phyloP scores from a whole-genome alignment of 208 protist species.

The Trypanosoma avium region DNA sequence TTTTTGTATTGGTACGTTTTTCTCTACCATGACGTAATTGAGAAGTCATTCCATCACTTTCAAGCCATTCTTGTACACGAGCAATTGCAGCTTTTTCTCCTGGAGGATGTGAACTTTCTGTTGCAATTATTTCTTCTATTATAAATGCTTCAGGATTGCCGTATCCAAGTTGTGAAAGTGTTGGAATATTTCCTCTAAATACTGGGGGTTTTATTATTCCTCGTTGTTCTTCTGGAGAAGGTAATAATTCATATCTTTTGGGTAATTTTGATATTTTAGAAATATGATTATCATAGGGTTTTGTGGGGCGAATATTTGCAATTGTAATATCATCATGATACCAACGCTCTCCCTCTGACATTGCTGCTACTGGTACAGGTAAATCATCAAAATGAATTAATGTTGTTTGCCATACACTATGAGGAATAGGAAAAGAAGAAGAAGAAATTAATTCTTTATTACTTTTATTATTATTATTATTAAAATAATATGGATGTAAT shows the following conservation, averaged over 20 bases:
- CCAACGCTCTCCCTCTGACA: slow-evolving; percentile 86
- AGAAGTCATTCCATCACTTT: slow-evolving; percentile 58
- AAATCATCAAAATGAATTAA: slow-evolving; percentile 91
- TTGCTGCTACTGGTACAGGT: slow-evolving; percentile 64
- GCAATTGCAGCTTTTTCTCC: slow-evolving; percentile 66
- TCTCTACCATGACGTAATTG: slow-evolving; percentile 71
- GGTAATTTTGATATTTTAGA: slow-evolving; percentile 35
- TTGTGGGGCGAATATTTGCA: slow-evolving; percentile 75
- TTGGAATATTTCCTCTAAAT: slow-evolving; percentile 62
- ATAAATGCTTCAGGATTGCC: slow-evolving; percentile 34
- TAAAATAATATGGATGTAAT: slow-evolving; percentile 14
- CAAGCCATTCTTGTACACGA: slow-evolving; percentile 70
- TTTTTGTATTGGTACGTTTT: slow-evolving; percentile 76
- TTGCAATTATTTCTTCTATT: slow-evolving; percentile 73
- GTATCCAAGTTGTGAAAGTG: slow-evolving; percentile 76
- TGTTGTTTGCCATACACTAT: slow-evolving; percentile 88
- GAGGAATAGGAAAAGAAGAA: slow-evolving; percentile 35
- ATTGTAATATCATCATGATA: slow-evolving; percentile 86
- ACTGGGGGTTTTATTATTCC: slow-evolving; percentile 34
- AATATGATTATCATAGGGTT: slow-evolving; percentile 60
- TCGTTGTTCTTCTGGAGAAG: slow-evolving; percentile 31
- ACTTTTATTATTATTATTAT: not conserved
- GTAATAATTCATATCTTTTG: slow-evolving; percentile 37
- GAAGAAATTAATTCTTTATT: not conserved
- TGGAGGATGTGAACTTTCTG: slow-evolving; percentile 62